Conservation (phyloP, 2,329 filamentous ascomycete species). For the Penicillium hordei region DNA sequence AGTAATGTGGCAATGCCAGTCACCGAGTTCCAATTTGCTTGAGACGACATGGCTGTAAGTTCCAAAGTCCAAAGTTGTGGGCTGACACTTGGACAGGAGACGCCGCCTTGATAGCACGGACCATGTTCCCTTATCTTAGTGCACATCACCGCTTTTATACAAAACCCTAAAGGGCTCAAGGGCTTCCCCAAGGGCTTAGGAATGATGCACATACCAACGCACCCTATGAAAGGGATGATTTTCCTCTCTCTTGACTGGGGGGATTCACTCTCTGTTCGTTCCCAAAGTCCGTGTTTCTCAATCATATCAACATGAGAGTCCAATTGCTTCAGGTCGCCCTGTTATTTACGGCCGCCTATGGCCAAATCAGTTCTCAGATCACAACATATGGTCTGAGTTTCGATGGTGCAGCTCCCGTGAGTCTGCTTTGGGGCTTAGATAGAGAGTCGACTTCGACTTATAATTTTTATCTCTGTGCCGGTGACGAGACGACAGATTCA, state of each 20-base stretch:
- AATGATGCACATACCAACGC: slow-evolving; percentile 6
- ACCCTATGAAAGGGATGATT: slow-evolving; percentile 9
- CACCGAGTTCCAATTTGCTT: slow-evolving; percentile 40
- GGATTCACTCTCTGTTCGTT: not conserved
- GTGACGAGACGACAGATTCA: slow-evolving; percentile 54
- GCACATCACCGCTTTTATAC: not conserved
- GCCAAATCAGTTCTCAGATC: slow-evolving; percentile 50
- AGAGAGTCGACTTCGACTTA: slow-evolving; percentile 40
- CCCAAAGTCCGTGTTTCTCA: slow-evolving; percentile 3
- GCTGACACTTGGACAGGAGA: slow-evolving; percentile 2
- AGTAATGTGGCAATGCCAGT: slow-evolving; percentile 42
- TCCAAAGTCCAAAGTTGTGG: not conserved
- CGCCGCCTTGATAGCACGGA: slow-evolving; percentile 1
- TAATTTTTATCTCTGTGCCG: slow-evolving; percentile 60
- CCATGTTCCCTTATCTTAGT: not conserved
- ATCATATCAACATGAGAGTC: slow-evolving; percentile 31
- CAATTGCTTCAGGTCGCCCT: slow-evolving; percentile 35
- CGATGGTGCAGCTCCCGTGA: slow-evolving; percentile 52
- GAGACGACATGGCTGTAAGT: slow-evolving; percentile 27
- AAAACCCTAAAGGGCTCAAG: not conserved
- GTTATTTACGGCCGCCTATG: slow-evolving; percentile 39
- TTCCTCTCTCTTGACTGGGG: not conserved
- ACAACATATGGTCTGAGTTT: slow-evolving; percentile 49
- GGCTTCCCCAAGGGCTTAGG: not conserved
- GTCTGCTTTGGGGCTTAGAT: slow-evolving; percentile 22